phyloP scores from a whole-genome alignment of 2,329 filamentous ascomycete species.

The Aspergillus japonicus region DNA sequence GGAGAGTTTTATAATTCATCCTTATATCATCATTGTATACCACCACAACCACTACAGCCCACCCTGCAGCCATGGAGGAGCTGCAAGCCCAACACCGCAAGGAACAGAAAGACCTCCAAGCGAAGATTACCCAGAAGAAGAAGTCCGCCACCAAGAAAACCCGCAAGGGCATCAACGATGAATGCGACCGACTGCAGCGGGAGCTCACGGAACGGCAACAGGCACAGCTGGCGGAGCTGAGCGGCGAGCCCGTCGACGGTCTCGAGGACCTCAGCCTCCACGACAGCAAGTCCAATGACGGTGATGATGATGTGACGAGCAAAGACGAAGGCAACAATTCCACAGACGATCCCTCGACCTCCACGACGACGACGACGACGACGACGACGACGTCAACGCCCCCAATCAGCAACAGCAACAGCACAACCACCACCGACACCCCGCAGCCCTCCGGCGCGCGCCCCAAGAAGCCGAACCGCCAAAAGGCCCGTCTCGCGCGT shows the following conservation, averaged over 20 bases:
- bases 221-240: conserved; percentile 49
- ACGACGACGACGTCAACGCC: conserved; percentile 16
- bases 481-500: conserved; percentile 86
- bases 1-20: neutral
- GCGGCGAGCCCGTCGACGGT: conserved; percentile 34
- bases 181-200: conserved; percentile 58
- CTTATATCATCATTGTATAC: neutral
- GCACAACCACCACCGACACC: conserved; percentile 6
- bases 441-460: conserved; percentile 19
- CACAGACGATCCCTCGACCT: neutral
- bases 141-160: conserved; percentile 88
- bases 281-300: conserved; percentile 17
- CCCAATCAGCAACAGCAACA: neutral
- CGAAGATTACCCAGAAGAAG: conserved; percentile 88
- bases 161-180: conserved; percentile 66
- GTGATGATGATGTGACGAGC: neutral
- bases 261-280: conserved; percentile 37
- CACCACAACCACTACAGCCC: neutral
- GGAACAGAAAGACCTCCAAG: conserved; percentile 83
- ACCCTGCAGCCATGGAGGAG: conserved; percentile 61
- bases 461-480: conserved; percentile 77
- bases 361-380: conserved; percentile 8
- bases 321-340: conserved; percentile 1
- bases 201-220: conserved; percentile 57
- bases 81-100: conserved; percentile 78